Base-by-base conservation (phyloP, 495 filamentous ascomycete species). In the Xylaria sp. region DNA sequence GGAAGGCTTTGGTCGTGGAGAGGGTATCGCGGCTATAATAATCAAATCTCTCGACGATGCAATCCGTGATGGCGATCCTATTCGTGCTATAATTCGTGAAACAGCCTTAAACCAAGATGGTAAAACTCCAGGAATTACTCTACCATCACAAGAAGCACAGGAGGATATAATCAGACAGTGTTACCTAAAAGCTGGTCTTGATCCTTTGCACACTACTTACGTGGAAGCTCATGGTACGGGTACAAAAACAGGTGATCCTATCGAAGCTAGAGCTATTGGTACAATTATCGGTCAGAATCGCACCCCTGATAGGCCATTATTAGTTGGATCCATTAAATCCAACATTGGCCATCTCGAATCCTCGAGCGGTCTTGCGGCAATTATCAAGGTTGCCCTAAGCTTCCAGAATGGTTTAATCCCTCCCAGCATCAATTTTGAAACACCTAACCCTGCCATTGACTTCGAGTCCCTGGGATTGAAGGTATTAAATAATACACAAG, bases 1-100 rank as follows among this genome's bases (percentile, higher is more conserved):
- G 0, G 77, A 89, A 72, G 90, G 90, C 0, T 92, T 88, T 75
- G 86, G 75, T 0, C 78, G 89, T 5, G 90, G 81, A 0, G 90
- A 93, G 62, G 89, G 83, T 1, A 64, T 88, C 12, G 82, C 75
- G 19, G 79, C 80, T 0, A n/a, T 90, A 0, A 76, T 85, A 4
- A 33, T 92, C 5, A 92, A 91, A 74, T 72, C 62, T 8, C 73
- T 90, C 0, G 43, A 61, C 3, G 81, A 84, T 48, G 90, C 84
- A 1, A 17, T 84, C 2, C 17, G 33, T 0, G 81, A 82, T 59
- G 78, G 79, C 6, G 80, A 86, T 61, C 80, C 80, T 1, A 86
- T 91, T 43, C 81, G 87, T 12, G 85, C 83, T 14, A 79, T 92
- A 0, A 87, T 93, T 63, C 82, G 86, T 8, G 80, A 72, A 0